Percentiles rank a stretch among this genome's conserved stretches.
Evolutionary conservation across 2,329 filamentous ascomycete species (phyloP).

Genomic region (Arthrobotrys pseudoclavata): DNA sequence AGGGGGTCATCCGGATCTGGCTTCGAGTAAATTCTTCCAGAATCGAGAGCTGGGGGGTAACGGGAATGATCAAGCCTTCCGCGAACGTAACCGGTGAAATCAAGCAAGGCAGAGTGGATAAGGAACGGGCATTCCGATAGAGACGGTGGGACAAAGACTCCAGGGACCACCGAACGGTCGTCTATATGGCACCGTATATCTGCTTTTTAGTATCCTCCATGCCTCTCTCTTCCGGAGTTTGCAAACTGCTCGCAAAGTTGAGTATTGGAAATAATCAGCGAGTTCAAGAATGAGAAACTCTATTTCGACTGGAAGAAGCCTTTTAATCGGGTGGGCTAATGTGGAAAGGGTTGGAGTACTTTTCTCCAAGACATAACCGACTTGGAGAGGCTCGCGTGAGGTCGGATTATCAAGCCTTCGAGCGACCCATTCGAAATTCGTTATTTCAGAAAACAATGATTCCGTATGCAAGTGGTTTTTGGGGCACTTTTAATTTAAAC

Average conservation of each 20-base stretch:
- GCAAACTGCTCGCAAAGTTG: slow-evolving; percentile 15
- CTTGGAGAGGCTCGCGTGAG: background rate
- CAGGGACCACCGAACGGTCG: no score
- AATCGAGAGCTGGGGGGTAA: background rate
- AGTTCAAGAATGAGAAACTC: slow-evolving; percentile 1
- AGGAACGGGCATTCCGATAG: slow-evolving; percentile 7
- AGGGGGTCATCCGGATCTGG: slow-evolving; percentile 24
- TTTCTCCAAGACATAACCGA: background rate
- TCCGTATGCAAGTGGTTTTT: background rate
- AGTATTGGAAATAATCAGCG: background rate
- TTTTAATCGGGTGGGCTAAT: background rate
- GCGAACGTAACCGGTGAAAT: slow-evolving; percentile 17
- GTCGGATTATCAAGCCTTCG: no score
- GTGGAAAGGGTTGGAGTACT: background rate
- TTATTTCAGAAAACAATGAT: background rate
- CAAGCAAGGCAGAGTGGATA: slow-evolving; percentile 15
- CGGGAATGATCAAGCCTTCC: background rate
- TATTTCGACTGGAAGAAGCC: background rate
- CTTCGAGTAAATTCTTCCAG: slow-evolving; percentile 9
- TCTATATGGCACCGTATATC: background rate
- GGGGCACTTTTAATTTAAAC: background rate
- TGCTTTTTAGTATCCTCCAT: slow-evolving; percentile 6
- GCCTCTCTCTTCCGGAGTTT: slow-evolving; percentile 9
- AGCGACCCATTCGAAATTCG: no score
- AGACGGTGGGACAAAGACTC: background rate